A percentile compares a stretch with the other conserved stretches of the same genome.
phyloP scores from a whole-genome alignment of 139 green algal genomes.

The Asterochloris sp. region DNA sequence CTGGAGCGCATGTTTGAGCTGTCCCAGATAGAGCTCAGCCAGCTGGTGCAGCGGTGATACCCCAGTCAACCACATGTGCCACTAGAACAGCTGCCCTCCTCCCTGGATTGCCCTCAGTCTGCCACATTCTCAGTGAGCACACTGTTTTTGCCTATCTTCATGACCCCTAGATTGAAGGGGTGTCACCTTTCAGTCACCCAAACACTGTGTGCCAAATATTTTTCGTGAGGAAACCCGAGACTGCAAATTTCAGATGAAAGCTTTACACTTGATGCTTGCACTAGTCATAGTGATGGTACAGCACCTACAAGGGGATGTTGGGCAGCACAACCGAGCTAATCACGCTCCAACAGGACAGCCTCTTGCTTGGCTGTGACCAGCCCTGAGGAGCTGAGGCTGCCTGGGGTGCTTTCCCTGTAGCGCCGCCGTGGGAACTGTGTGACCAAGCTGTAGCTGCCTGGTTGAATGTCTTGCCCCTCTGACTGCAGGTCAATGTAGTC shows the following conservation, averaged over 20 bases:
- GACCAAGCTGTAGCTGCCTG: constrained; percentile 63
- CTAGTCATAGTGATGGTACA: too few species aligned
- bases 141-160: too few species aligned
- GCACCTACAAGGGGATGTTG: too few species aligned
- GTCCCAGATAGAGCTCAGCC: constrained; percentile 14
- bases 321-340: background rate
- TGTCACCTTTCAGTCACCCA: background rate
- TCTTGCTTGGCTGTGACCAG: constrained; percentile 21
- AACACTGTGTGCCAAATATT: background rate
- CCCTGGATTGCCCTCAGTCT: too few species aligned
- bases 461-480: constrained; percentile 32
- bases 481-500: constrained; percentile 72
- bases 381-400: constrained; percentile 8
- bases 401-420: background rate
- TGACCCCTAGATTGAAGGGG: too few species aligned
- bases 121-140: too few species aligned
- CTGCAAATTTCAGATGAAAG: too few species aligned
- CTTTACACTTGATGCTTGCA: too few species aligned
- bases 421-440: constrained; percentile 62
- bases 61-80: too few species aligned
- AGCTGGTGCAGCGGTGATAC: background rate
- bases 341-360: constrained; percentile 18
- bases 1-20: constrained; percentile 99
- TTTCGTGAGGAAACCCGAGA: background rate
- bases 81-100: too few species aligned